Percentiles rank a stretch among this genome's conserved stretches.
Evolutionary conservation across 2,329 filamentous ascomycete genomes (phyloP).

Genomic region (Pseudocercospora vitis): DNA sequence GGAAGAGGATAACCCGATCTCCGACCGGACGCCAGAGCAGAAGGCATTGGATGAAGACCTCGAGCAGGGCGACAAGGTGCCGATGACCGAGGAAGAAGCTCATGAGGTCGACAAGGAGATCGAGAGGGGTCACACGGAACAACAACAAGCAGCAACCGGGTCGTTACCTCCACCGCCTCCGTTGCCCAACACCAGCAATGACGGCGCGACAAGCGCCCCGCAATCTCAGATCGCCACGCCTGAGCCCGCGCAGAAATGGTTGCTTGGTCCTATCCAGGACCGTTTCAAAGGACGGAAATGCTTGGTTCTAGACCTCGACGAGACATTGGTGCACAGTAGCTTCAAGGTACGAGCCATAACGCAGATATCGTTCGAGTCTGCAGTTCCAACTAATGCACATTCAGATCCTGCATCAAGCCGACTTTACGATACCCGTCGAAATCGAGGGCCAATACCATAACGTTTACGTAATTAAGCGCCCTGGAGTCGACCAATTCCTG

Average conservation of each 20-base stretch:
- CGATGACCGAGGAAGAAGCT: slow-evolving; percentile 54
- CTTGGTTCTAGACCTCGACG: slow-evolving; percentile 89
- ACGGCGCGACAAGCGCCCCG: slow-evolving; percentile 30
- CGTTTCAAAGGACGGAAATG: slow-evolving; percentile 88
- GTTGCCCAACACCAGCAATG: slow-evolving; percentile 36
- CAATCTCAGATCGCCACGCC: slow-evolving; percentile 41
- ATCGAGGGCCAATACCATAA: slow-evolving; percentile 99
- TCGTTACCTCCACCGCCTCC: slow-evolving; percentile 58
- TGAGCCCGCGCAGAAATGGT: slow-evolving; percentile 61
- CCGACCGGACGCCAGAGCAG: slow-evolving; percentile 52
- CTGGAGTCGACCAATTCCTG: slow-evolving; percentile 99
- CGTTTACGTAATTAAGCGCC: slow-evolving; percentile 98
- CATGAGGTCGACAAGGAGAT: slow-evolving; percentile 27
- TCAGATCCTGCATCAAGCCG: slow-evolving; percentile 93
- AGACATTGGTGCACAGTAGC: slow-evolving; percentile 96
- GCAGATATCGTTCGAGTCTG: slow-evolving; percentile 31
- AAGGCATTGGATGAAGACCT: slow-evolving; percentile 55
- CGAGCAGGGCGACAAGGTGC: slow-evolving; percentile 57
- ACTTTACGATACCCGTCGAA: slow-evolving; percentile 98
- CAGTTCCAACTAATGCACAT: slow-evolving; percentile 3
- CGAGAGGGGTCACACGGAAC: slow-evolving; percentile 18
- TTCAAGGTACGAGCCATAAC: too few relatives aligned
- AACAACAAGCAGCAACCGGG: slow-evolving; percentile 23
- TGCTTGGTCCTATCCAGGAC: slow-evolving; percentile 78
- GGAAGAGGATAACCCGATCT: slow-evolving; percentile 43